Evolutionary conservation across 2,329 filamentous ascomycete species (phyloP).

Genomic region (Alternaria arbusti): DNA sequence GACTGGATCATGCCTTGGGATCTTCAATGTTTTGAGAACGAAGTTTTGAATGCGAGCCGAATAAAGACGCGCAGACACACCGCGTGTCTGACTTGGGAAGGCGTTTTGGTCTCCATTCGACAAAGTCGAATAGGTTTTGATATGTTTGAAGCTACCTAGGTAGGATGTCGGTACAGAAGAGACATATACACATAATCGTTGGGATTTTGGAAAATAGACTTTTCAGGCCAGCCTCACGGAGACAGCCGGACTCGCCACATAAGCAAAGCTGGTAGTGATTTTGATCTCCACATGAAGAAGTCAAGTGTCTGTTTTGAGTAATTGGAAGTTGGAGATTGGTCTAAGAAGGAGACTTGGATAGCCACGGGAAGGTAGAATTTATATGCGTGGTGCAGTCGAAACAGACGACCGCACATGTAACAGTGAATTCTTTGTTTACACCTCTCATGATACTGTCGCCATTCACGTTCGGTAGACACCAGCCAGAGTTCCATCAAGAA

Average conservation of each 20-base stretch:
- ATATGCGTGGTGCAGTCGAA: neutral
- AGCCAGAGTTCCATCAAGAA: too few species aligned
- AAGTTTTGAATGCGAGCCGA: neutral
- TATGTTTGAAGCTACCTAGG: neutral
- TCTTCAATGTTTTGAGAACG: too few species aligned
- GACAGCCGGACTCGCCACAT: neutral
- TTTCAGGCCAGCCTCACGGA: neutral
- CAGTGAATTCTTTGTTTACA: too few species aligned
- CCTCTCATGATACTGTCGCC: too few species aligned
- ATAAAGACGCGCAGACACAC: neutral
- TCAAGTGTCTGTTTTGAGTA: neutral
- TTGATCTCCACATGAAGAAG: too few species aligned
- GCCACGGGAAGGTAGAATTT: neutral
- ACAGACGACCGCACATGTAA: neutral
- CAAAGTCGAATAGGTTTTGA: neutral
- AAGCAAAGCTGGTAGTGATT: too few species aligned
- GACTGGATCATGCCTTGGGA: too few species aligned
- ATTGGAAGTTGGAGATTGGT: neutral
- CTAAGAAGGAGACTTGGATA: neutral
- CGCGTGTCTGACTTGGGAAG: fast-evolving
- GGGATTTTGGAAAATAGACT: neutral
- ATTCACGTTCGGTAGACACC: too few species aligned
- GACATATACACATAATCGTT: neutral
- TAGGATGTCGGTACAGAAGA: neutral
- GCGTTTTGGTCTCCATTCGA: neutral